phyloP scores from a whole-genome alignment of 1,139 yeast species.

The Spathaspora sp. region DNA sequence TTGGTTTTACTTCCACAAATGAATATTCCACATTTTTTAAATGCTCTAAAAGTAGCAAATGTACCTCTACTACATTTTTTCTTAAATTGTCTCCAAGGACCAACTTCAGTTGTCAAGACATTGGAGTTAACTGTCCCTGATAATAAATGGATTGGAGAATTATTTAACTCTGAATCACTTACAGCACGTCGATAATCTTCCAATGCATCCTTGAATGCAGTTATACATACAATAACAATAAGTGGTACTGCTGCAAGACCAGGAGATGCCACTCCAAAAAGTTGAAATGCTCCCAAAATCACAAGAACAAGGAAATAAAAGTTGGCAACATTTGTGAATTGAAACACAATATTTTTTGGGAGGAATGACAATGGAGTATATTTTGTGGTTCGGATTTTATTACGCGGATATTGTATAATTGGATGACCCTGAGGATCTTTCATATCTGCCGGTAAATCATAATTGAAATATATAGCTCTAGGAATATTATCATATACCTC shows the following conservation, averaged over 20 bases:
- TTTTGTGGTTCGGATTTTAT: constrained; percentile 93
- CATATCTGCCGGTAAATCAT: constrained; percentile 33
- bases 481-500: constrained; percentile 37
- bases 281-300: constrained; percentile 81
- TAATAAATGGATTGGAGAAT: constrained; percentile 78
- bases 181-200: constrained; percentile 88
- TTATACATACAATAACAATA: constrained; percentile 83
- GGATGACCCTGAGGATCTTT: constrained; percentile 54
- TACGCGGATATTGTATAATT: constrained; percentile 61
- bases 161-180: constrained; percentile 82
- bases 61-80: constrained; percentile 35
- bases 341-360: constrained; percentile 78
- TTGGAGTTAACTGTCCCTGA: constrained; percentile 72
- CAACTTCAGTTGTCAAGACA: constrained; percentile 64
- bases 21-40: constrained; percentile 24
- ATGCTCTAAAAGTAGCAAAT: constrained; percentile 17
- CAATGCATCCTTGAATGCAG: constrained; percentile 90
- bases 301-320: constrained; percentile 78
- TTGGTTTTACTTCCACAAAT: constrained; percentile 29
- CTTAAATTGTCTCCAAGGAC: constrained; percentile 67
- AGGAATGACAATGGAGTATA: constrained; percentile 87
- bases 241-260: constrained; percentile 92
- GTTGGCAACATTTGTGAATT: constrained; percentile 89
- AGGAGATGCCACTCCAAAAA: constrained; percentile 90
- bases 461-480: constrained; percentile 39